Percentiles rank a stretch among this genome's conserved stretches.
Conservation (phyloP, 805 yeast species). For the Zygoascus ofunaensis region DNA sequence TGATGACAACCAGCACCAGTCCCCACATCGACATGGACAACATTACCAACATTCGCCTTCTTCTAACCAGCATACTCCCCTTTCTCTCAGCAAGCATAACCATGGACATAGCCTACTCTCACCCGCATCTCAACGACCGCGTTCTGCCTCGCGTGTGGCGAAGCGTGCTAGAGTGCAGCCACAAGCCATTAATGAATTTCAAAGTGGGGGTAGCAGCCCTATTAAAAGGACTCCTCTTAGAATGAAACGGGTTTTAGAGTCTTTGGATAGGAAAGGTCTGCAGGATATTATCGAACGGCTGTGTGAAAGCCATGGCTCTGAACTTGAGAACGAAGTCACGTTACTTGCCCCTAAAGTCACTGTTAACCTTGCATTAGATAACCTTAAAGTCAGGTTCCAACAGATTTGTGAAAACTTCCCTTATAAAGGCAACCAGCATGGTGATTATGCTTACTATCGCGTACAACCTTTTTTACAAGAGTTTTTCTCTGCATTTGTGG, state of each 20-base stretch:
- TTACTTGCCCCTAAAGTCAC: slow-evolving; percentile 50
- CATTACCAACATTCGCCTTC: neutral
- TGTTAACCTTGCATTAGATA: slow-evolving; percentile 40
- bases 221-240: slow-evolving; percentile 33
- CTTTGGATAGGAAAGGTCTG: slow-evolving; percentile 49
- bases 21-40: neutral
- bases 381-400: slow-evolving; percentile 39
- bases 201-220: neutral
- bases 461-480: slow-evolving; percentile 61
- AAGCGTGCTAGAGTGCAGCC: neutral
- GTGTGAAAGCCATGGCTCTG: slow-evolving; percentile 49
- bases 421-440: slow-evolving; percentile 59
- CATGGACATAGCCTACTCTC: neutral
- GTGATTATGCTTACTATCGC: slow-evolving; percentile 70
- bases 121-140: neutral
- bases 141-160: neutral
- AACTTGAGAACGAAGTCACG: slow-evolving; percentile 43
- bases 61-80: too few species aligned
- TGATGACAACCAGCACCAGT: neutral
- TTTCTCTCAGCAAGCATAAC: neutral
- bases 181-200: neutral
- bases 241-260: slow-evolving; percentile 54
- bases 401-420: slow-evolving; percentile 48
- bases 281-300: slow-evolving; percentile 44
- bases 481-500: slow-evolving; percentile 61